Evolutionary conservation across 805 yeast species (phyloP), one percentile per base, ranked within the genome.

Genomic region (Barnettozyma sucrosica): DNA sequence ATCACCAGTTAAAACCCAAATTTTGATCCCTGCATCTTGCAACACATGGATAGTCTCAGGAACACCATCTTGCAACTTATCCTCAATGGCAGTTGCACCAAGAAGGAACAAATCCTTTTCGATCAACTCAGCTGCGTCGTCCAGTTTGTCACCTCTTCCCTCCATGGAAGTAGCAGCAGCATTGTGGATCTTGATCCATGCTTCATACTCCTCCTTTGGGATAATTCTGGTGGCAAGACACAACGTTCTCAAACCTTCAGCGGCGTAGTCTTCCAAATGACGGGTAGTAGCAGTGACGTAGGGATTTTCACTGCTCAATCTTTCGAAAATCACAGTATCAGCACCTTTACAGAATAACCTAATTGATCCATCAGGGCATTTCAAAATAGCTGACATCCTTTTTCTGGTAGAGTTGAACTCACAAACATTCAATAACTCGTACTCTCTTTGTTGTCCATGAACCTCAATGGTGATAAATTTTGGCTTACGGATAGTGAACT

Each of bases 81-180:
- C 99, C 65, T 93, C 99, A 62, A 93, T 93, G 1, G 99, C 99
- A 33, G 99, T 95, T 2, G 98, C 98, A 36, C 99, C 99, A 16
- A 93, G 69, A 36, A 93, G 68, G 51, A 82, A 83, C 54, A 93
- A 69, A 51, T 86, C 84, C 33, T 71, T 76, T 65, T 93, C 99
- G 52, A 93, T 89, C 46, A 80, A 56, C 59, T 92, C 96, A 0
- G 99, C 98, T 11, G 85, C 95, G 8, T 77, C 86, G 60, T 90
- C 98, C 47, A 95, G 70, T 59, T 80, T 81, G 24, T 80, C 81
- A 23, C 83, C 67, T 65, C 99, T 77, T 61, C 89, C 70, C 6
- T 78, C 82, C 61, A 93, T 65, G 2, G 95, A 79, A 1, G 95
- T 85, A 0, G 97, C 77, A 1, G 99, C 99, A 48, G 77, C 79